Evolutionary conservation across 2,329 filamentous ascomycete genomes (phyloP).

Genomic region (Sarocladium brachiariae): DNA sequence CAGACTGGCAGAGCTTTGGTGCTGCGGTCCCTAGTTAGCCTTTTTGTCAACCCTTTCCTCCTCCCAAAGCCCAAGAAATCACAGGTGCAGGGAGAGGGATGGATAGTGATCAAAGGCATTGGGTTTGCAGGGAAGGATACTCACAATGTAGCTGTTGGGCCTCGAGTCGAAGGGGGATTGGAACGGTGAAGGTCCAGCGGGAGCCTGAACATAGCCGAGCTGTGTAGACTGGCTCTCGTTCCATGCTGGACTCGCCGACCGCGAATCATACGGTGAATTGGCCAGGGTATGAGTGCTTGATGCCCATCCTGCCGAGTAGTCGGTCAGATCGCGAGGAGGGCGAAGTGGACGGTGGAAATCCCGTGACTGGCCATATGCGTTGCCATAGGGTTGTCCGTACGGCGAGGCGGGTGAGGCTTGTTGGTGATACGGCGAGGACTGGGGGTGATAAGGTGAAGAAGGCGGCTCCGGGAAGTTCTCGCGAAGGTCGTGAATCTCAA

Average conservation of each 20-base stretch:
- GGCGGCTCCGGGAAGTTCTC: conserved; percentile 8
- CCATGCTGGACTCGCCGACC: conserved; percentile 5
- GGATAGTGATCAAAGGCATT: background rate
- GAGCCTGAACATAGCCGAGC: background rate
- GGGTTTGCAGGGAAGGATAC: background rate
- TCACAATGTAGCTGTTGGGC: conserved; percentile 9
- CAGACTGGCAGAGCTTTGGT: conserved; percentile 10
- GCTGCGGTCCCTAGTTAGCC: too few relatives aligned
- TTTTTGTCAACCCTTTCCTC: too few relatives aligned
- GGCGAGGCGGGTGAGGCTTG: background rate
- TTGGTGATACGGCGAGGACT: background rate
- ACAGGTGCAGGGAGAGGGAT: too few relatives aligned
- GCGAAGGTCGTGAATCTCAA: conserved; percentile 8
- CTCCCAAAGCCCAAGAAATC: too few relatives aligned
- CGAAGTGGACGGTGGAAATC: conserved; percentile 1
- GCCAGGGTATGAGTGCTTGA: conserved; percentile 12
- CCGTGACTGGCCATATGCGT: background rate
- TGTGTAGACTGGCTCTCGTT: conserved; percentile 4
- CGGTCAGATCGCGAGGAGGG: conserved; percentile 5
- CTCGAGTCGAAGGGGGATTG: conserved; percentile 4
- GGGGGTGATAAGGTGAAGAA: background rate
- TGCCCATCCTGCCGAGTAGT: conserved; percentile 9
- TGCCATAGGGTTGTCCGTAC: too few relatives aligned
- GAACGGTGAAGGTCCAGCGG: background rate
- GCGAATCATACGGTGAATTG: conserved; percentile 7